phyloP scores from a whole-genome alignment of 192 early-diverging fungal species.

The Coemansia sp. region DNA sequence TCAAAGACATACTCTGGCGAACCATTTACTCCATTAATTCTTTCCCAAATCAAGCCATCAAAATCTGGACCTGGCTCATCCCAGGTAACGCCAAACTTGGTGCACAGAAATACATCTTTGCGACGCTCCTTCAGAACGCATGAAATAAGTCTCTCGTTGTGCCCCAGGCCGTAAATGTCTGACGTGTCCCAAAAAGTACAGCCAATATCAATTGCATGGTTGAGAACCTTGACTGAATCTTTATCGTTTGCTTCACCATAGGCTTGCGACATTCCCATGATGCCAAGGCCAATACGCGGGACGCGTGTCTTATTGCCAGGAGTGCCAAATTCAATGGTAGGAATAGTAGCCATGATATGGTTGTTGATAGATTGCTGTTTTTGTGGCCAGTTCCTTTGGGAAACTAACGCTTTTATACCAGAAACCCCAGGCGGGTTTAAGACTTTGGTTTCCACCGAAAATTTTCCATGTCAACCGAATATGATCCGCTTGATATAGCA shows the following conservation, averaged over 20 bases:
- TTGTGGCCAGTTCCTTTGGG: too few relatives aligned
- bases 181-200: conserved; percentile 60
- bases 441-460: too few relatives aligned
- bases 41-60: conserved; percentile 16
- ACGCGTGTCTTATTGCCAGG: conserved; percentile 25
- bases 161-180: conserved; percentile 58
- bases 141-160: conserved; percentile 57
- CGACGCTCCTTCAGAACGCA: conserved; percentile 54
- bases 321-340: conserved; percentile 27
- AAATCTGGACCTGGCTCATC: conserved; percentile 10
- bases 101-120: conserved; percentile 58
- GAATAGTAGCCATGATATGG: neutral
- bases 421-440: too few relatives aligned
- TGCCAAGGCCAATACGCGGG: conserved; percentile 38
- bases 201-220: conserved; percentile 56
- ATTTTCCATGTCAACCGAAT: too few relatives aligned
- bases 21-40: conserved; percentile 32
- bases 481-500: too few relatives aligned
- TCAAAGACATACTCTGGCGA: conserved; percentile 53
- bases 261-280: conserved; percentile 37
- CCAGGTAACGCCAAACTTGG: conserved; percentile 57
- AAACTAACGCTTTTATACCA: too few relatives aligned
- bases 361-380: too few relatives aligned
- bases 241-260: conserved; percentile 42
- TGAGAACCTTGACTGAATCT: conserved; percentile 43